These are phyloP conservation scores for Mycena polygramma DNA, from an alignment of 768 basidiomycete genomes.

Conservation along the genomic window DNA sequence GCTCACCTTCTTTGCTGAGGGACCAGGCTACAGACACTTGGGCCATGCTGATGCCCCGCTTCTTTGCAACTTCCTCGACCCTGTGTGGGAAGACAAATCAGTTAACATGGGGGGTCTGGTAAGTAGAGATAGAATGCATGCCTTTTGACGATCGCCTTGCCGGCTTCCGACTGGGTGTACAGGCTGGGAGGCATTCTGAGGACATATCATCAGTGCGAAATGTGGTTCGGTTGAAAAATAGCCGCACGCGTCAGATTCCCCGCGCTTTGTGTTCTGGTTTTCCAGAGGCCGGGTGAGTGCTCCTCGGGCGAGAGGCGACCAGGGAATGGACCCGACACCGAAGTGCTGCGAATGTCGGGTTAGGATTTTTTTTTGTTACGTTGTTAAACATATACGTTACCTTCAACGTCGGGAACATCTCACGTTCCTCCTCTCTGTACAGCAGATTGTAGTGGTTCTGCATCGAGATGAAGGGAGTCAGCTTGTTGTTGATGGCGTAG, in stretches of 20 bases:
- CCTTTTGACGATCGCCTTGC: conserved; percentile 31
- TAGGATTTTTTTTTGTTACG: not conserved
- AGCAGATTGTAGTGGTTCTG: conserved; percentile 74
- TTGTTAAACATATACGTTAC: conserved; percentile 37
- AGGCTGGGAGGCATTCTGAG: conserved; percentile 17
- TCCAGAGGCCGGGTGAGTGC: conserved; percentile 56
- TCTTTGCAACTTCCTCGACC: conserved; percentile 69
- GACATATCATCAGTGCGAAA: no score
- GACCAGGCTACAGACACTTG: conserved; percentile 69
- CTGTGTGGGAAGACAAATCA: conserved; percentile 40
- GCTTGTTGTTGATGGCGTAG: conserved; percentile 69
- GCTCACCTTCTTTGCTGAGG: conserved; percentile 54
- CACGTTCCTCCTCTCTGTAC: conserved; percentile 76
- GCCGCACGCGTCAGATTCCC: conserved; percentile 51
- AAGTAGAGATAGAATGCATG: not conserved
- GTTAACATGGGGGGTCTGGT: not conserved
- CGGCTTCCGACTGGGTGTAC: conserved; percentile 35
- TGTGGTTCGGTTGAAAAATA: not conserved
- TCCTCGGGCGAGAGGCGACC: conserved; percentile 70
- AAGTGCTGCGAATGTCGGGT: conserved; percentile 49
- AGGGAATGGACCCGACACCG: conserved; percentile 69
- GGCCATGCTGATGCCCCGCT: conserved; percentile 67
- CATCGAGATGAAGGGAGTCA: conserved; percentile 77
- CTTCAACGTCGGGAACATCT: conserved; percentile 73
- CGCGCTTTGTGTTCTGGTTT: conserved; percentile 52